Conservation (phyloP, 768 basidiomycete genomes). For the Lyophyllum atratum region DNA sequence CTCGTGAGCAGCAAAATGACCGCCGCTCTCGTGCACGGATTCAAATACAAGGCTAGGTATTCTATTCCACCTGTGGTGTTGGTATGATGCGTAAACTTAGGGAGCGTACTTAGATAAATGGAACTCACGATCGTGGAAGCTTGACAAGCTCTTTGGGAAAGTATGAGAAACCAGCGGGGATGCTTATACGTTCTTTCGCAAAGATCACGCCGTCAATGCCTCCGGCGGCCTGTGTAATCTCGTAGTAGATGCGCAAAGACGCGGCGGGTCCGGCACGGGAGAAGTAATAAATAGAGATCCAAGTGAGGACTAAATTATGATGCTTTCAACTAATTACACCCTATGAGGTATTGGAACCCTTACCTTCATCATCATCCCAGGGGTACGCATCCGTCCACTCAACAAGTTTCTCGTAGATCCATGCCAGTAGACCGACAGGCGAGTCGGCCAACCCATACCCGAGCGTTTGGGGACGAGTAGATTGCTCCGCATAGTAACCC, state of each 20-base stretch:
- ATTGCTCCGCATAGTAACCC: constrained; percentile 45
- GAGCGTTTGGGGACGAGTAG: constrained; percentile 52
- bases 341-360: too few relatives aligned
- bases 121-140: constrained; percentile 29
- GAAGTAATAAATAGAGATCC: constrained; percentile 64
- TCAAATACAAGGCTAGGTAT: constrained; percentile 44
- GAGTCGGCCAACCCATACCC: constrained; percentile 60
- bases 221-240: constrained; percentile 28
- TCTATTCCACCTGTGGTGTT: constrained; percentile 41
- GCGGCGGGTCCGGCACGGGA: constrained; percentile 61
- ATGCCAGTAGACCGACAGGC: constrained; percentile 52
- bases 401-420: constrained; percentile 56
- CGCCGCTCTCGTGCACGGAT: constrained; percentile 48
- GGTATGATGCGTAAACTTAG: not conserved
- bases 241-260: constrained; percentile 63
- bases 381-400: constrained; percentile 51
- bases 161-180: constrained; percentile 52
- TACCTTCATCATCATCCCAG: constrained; percentile 61
- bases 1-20: constrained; percentile 62
- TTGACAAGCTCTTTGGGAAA: constrained; percentile 50
- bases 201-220: constrained; percentile 10
- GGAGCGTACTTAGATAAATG: not conserved
- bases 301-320: constrained; percentile 67
- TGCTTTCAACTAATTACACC: too few relatives aligned
- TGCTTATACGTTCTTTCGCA: constrained; percentile 13